Evolutionary conservation across 2,329 filamentous ascomycete genomes (phyloP).

Genomic region (Bipolaris oryzae): DNA sequence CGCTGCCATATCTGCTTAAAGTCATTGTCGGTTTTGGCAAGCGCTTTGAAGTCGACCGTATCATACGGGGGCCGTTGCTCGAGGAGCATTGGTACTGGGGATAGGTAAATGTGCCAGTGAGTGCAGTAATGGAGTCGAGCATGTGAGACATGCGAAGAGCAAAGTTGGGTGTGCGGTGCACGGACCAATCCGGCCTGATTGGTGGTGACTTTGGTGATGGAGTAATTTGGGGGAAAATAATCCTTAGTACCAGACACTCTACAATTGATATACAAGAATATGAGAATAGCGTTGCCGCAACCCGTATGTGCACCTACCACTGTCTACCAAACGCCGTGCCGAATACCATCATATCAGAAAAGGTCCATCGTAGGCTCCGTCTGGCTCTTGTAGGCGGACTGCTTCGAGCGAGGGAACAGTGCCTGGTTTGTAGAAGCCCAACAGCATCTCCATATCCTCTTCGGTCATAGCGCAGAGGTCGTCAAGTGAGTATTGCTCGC

Average conservation of each 20-base stretch:
- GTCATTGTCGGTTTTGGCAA: slow-evolving; percentile 64
- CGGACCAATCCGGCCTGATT: slow-evolving; percentile 30
- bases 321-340: slow-evolving; percentile 19
- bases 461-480: slow-evolving; percentile 83
- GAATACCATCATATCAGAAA: slow-evolving; percentile 46
- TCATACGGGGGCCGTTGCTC: slow-evolving; percentile 54
- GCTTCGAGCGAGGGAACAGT: slow-evolving; percentile 53
- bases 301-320: slow-evolving; percentile 18
- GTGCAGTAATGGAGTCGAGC: slow-evolving; percentile 4
- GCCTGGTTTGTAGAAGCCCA: slow-evolving; percentile 70
- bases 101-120: neutral
- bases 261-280: slow-evolving; percentile 27
- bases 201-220: slow-evolving; percentile 13
- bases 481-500: slow-evolving; percentile 82
- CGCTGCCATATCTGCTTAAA: slow-evolving; percentile 60
- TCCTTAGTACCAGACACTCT: slow-evolving; percentile 3
- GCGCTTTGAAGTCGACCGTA: slow-evolving; percentile 64
- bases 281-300: slow-evolving; percentile 13
- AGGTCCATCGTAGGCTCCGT: slow-evolving; percentile 55
- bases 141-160: neutral
- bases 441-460: slow-evolving; percentile 78
- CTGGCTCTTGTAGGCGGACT: slow-evolving; percentile 49
- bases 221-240: slow-evolving; percentile 4
- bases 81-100: slow-evolving; percentile 24
- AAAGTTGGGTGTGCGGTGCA: slow-evolving; percentile 14